phyloP scores from a whole-genome alignment of 352 stramenopile species.

The Phytophthora aleatoria region DNA sequence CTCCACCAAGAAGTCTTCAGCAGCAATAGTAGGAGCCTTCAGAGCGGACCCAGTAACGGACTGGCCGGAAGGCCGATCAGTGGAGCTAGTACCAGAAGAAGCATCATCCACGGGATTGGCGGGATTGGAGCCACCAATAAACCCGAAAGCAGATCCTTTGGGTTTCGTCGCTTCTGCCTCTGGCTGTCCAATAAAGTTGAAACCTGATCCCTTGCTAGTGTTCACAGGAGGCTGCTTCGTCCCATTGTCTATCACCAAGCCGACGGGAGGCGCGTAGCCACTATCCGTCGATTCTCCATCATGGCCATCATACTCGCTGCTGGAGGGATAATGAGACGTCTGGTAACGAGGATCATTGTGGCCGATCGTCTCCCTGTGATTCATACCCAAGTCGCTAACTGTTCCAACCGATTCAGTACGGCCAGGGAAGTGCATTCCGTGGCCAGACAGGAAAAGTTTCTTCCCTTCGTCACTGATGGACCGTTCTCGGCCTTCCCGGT shows the following conservation, averaged over 20 bases:
- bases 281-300: conserved; percentile 61
- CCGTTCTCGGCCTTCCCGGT: conserved; percentile 66
- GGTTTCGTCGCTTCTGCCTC: conserved; percentile 18
- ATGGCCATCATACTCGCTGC: conserved; percentile 59
- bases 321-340: conserved; percentile 54
- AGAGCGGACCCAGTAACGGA: conserved; percentile 36
- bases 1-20: conserved; percentile 67
- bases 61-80: conserved; percentile 50
- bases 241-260: conserved; percentile 27
- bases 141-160: conserved; percentile 75
- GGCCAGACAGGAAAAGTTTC: conserved; percentile 69
- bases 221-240: conserved; percentile 29
- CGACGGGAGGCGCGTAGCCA: conserved; percentile 50
- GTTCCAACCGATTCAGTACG: conserved; percentile 34
- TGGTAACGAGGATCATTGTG: conserved; percentile 45
- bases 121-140: conserved; percentile 58
- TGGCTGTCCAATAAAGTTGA: conserved; percentile 39
- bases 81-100: conserved; percentile 48
- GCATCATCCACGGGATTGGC: conserved; percentile 48
- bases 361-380: conserved; percentile 36
- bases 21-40: conserved; percentile 39
- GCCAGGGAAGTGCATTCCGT: conserved; percentile 39
- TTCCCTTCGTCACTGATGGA: conserved; percentile 89
- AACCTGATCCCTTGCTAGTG: conserved; percentile 31
- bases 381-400: conserved; percentile 36